Conservation (phyloP, 352 stramenopile genomes). For the Globisporangium alternatum region DNA sequence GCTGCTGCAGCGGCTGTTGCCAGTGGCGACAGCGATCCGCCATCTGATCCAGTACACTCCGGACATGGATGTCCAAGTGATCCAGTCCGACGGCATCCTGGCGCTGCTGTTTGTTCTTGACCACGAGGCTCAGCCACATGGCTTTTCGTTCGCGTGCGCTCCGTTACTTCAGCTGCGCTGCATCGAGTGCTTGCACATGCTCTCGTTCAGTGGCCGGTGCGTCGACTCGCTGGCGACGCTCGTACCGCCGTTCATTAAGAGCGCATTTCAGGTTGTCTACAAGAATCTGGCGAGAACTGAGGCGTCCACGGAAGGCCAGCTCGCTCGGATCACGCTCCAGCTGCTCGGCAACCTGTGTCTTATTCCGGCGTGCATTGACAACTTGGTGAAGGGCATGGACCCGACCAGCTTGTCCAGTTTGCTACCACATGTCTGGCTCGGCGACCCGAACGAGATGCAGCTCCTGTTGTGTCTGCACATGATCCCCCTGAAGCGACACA, state of each 20-base stretch:
- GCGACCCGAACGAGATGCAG: conserved; percentile 79
- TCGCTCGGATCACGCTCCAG: conserved; percentile 77
- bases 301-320: conserved; percentile 75
- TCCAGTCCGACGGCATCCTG: conserved; percentile 71
- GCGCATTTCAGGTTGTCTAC: conserved; percentile 82
- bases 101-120: conserved; percentile 77
- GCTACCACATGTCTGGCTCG: conserved; percentile 73
- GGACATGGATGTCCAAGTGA: conserved; percentile 83
- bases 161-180: conserved; percentile 79
- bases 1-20: conserved; percentile 67
- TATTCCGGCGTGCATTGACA: conserved; percentile 85
- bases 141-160: conserved; percentile 73
- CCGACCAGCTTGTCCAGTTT: conserved; percentile 63
- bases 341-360: conserved; percentile 83
- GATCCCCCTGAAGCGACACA: conserved; percentile 87
- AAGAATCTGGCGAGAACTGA: conserved; percentile 75
- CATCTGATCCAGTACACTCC: conserved; percentile 78
- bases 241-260: conserved; percentile 84
- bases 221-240: conserved; percentile 70
- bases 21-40: conserved; percentile 73
- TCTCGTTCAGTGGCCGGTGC: conserved; percentile 85
- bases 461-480: conserved; percentile 84
- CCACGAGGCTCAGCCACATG: conserved; percentile 76
- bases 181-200: conserved; percentile 84
- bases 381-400: conserved; percentile 86